A percentile compares a stretch with the other conserved stretches of the same genome.
Evolutionary conservation across 768 basidiomycete species (phyloP).

Genomic region (Mycena amicta): DNA sequence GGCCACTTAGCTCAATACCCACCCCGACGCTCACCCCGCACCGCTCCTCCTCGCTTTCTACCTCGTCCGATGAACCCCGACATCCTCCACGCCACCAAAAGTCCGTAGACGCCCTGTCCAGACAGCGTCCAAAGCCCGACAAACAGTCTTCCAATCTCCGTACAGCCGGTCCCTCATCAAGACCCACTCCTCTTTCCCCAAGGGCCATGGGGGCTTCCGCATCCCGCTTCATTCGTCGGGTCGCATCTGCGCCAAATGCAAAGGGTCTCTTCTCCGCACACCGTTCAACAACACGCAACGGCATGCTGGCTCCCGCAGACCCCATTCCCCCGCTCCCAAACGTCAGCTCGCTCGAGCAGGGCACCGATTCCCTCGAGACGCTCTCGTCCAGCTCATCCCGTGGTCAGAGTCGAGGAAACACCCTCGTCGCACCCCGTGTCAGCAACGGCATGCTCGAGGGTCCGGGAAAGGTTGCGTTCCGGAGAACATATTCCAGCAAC

Average conservation of each 20-base stretch:
- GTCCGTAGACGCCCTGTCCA: constrained; percentile 42
- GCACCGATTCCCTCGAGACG: constrained; percentile 75
- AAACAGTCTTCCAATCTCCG: constrained; percentile 39
- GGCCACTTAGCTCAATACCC: constrained; percentile 44
- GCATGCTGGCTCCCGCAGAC: constrained; percentile 73
- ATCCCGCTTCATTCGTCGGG: constrained; percentile 89
- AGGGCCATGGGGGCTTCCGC: constrained; percentile 73
- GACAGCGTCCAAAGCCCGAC: constrained; percentile 50
- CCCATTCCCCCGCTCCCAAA: constrained; percentile 57
- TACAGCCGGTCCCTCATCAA: constrained; percentile 44
- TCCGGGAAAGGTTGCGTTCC: constrained; percentile 73
- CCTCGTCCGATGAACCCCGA: constrained; percentile 60
- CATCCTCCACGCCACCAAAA: constrained; percentile 46
- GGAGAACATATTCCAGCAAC: constrained; percentile 95
- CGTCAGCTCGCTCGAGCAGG: constrained; percentile 56
- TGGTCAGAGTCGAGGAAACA: constrained; percentile 44
- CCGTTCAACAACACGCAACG: constrained; percentile 72
- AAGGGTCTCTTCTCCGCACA: constrained; percentile 82
- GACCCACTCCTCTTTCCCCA: constrained; percentile 62
- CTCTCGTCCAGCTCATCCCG: constrained; percentile 76
- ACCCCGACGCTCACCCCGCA: constrained; percentile 56
- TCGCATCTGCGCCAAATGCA: constrained; percentile 95
- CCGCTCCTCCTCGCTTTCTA: constrained; percentile 73
- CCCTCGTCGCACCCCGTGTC: constrained; percentile 43
- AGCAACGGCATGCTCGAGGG: constrained; percentile 48